Evolutionary conservation across 2,329 filamentous ascomycete genomes (phyloP).

Genomic region (Didymellaceae sp.): DNA sequence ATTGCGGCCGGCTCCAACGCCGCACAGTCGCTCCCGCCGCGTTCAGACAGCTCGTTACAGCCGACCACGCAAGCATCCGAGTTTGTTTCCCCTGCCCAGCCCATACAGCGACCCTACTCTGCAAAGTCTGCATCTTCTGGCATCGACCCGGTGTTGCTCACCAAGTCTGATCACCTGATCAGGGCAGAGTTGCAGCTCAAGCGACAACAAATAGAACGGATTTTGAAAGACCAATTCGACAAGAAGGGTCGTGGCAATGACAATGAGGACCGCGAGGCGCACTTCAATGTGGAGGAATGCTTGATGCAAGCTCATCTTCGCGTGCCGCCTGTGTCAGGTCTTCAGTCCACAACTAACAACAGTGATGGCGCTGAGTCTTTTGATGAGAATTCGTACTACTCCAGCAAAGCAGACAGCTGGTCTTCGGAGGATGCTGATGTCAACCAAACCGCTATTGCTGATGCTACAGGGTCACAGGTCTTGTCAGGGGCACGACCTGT

Average conservation of each 20-base stretch:
- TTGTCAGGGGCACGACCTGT: slow-evolving; percentile 34
- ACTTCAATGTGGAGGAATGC: slow-evolving; percentile 52
- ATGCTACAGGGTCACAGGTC: slow-evolving; percentile 38
- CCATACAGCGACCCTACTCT: slow-evolving; percentile 41
- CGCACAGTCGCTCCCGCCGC: slow-evolving; percentile 37
- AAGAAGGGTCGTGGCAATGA: slow-evolving; percentile 60
- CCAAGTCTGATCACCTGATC: slow-evolving; percentile 84
- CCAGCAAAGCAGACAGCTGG: slow-evolving; percentile 85
- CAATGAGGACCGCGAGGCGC: slow-evolving; percentile 54
- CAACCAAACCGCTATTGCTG: slow-evolving; percentile 38
- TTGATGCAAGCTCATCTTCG: slow-evolving; percentile 69
- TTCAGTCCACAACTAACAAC: slow-evolving; percentile 62
- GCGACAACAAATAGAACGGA: slow-evolving; percentile 79
- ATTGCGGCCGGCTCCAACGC: slow-evolving; percentile 34
- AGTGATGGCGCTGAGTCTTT: slow-evolving; percentile 78
- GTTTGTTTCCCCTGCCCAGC: slow-evolving; percentile 29
- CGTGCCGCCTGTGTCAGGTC: slow-evolving; percentile 71
- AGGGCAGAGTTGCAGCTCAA: slow-evolving; percentile 81
- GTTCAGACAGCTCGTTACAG: slow-evolving; percentile 39
- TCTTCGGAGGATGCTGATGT: slow-evolving; percentile 56
- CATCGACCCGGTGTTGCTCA: slow-evolving; percentile 82
- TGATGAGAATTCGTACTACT: slow-evolving; percentile 95
- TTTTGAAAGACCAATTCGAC: slow-evolving; percentile 78
- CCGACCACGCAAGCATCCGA: slow-evolving; percentile 30
- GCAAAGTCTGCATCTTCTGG: slow-evolving; percentile 63